Evolutionary conservation across 139 green algal genomes (phyloP), one percentile per base, ranked within the genome.

Genomic region (Limnomonas spitsbergensis): DNA sequence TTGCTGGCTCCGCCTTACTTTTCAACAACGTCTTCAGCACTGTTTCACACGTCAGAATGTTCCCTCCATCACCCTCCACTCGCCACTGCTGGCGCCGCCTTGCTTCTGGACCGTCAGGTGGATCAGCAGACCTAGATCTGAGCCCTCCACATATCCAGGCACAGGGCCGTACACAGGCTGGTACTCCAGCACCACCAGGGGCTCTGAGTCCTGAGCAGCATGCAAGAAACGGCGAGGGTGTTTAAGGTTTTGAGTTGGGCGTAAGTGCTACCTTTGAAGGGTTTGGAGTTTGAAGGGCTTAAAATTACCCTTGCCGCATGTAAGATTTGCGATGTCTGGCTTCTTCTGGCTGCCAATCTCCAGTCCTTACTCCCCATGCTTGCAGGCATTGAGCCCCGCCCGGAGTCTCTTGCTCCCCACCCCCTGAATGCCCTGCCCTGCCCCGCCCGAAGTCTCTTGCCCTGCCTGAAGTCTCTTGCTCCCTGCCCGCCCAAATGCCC

Each of bases 111-210:
- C 27, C 29, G 61, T 39, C 9, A 72, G 26, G 24, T 34, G 26
- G 29, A 72, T 72, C 9, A 20, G 61, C 26, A 24, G 9, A 36
- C 61, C 61, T 37, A 72, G 29, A 7, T 34, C 27, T 20, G 61
- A 20, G 26, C 61, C 61, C 7, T 72, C 61, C 29, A 37, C 24
- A 37, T 72, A 72, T 37, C 61, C 61, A 72, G 61, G 61, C 61
- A 72, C 61, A 36, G 61, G 61, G 61, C 61, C 61, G 29, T 72
- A 72, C 61, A 72, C 27, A 34, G 61, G 61, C 61, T 72, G 61
- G 24, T 72, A 72, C 61, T 72, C 29, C 29, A 72, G 29, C 26
- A 39, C 61, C 9, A 72, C 29, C 6, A 34, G 7, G 7, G 61
- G 61, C 29, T 72, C 61, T 24, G 61, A 72, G 29, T 72, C 29